Evolutionary conservation across 2,329 filamentous ascomycete genomes (phyloP).

Genomic region (Colletotrichum sansevieriae): DNA sequence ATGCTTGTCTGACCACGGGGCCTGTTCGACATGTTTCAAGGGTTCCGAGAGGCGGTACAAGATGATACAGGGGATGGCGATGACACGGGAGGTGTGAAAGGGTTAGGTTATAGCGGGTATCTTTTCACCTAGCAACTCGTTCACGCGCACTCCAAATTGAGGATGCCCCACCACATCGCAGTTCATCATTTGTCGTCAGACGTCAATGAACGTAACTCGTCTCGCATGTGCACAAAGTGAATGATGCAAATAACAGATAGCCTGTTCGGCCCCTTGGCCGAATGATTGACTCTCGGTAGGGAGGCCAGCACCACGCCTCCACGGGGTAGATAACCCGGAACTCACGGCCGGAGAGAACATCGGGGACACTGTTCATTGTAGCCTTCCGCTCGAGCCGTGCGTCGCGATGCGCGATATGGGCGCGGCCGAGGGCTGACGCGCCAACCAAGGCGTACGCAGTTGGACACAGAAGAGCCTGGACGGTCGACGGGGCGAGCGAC

Average conservation of each 20-base stretch:
- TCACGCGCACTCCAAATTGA: neutral
- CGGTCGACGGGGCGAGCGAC: neutral
- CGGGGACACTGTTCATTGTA: neutral
- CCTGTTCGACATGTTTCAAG: neutral
- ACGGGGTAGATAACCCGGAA: neutral
- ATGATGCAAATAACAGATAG: neutral
- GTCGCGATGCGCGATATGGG: neutral
- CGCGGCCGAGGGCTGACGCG: neutral
- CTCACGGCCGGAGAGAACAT: conserved; percentile 8
- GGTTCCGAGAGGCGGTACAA: neutral
- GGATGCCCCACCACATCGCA: neutral
- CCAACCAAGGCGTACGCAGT: neutral
- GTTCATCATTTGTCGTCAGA: neutral
- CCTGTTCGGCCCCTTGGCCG: neutral
- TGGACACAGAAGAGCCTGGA: neutral
- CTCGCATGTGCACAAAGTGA: neutral
- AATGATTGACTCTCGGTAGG: neutral
- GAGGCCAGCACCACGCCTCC: neutral
- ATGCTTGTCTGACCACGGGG: neutral
- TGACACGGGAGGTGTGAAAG: neutral
- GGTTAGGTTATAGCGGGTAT: neutral
- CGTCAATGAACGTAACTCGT: conserved; percentile 3
- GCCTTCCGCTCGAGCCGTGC: neutral
- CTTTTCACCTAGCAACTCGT: neutral
- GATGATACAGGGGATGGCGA: neutral